A percentile compares a stretch with the other conserved stretches of the same genome.
These are phyloP conservation scores for Hirschioporus abietinus DNA, from an alignment of 768 basidiomycete species.

Conservation along the genomic window DNA sequence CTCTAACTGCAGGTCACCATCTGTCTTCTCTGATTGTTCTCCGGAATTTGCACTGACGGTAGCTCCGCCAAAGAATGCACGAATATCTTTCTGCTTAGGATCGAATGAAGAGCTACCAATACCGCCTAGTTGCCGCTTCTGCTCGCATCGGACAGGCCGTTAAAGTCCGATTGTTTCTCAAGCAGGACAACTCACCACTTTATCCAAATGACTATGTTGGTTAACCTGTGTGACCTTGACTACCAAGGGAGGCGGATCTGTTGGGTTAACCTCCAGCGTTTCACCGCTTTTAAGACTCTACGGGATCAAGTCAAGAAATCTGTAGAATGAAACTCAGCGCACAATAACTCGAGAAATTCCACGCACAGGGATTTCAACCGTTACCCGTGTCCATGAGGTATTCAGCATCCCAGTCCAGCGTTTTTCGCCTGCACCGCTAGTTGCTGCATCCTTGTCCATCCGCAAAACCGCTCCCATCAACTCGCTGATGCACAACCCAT, in stretches of 20 bases:
- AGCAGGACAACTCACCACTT: constrained; percentile 41
- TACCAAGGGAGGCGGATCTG: constrained; percentile 28
- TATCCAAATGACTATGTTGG: constrained; percentile 46
- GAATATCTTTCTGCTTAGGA: constrained; percentile 68
- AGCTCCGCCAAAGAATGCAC: constrained; percentile 59
- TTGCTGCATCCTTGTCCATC: constrained; percentile 32
- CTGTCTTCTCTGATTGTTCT: neutral
- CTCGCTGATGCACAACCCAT: constrained; percentile 61
- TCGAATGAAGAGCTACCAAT: constrained; percentile 69
- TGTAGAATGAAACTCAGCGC: neutral
- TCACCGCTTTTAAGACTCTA: constrained; percentile 26
- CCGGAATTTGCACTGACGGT: neutral
- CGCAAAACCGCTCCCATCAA: constrained; percentile 47
- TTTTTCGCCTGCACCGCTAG: constrained; percentile 26
- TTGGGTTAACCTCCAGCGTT: constrained; percentile 19
- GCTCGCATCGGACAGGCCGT: constrained; percentile 7
- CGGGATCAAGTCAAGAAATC: neutral
- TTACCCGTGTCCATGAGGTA: constrained; percentile 63
- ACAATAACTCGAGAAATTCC: neutral
- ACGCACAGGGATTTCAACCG: constrained; percentile 43
- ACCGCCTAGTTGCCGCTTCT: constrained; percentile 71
- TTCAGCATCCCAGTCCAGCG: constrained; percentile 53
- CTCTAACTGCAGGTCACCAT: neutral
- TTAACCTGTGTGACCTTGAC: constrained; percentile 50
- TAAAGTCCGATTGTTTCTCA: neutral